Base-by-base conservation (phyloP, 192 early-diverging fungal genomes). In the Coemansia sp. region DNA sequence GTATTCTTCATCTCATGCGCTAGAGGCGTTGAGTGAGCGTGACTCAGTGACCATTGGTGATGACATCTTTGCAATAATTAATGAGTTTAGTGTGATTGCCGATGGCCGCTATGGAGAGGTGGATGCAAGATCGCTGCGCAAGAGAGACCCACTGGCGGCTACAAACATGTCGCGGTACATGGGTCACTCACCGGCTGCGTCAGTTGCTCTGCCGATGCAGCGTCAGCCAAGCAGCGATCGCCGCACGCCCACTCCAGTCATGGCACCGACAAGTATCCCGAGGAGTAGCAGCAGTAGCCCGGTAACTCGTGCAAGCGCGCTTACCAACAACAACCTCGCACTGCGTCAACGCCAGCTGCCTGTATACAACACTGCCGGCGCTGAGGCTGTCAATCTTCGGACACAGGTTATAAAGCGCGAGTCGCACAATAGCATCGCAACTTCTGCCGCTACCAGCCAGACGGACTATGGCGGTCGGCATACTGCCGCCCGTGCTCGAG, bases 41-140 rank as follows among this genome's bases (percentile, higher is more conserved):
- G 78, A 80, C 29, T 75, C 78, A 63, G 54, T 80, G 55, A 80
- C 77, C 11, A 67, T 80, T 23, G 77, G 78, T 60, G 72, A 80
- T n/a, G 78, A 80, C 24, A 63, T 80, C n/a, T 80, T 58, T 55
- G 68, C 72, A 14, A 69, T 80, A 10, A 80, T 80, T 66, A 75
- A 75, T 42, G 78, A 80, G 69, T 75, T 80, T 25, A 80, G 78
- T 67, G 56, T 71, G 20, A 69, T 80, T 9, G 67, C 72, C 1
- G 78, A 67, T 42, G 55, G 78, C 19, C 61, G 78, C 3, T 80
- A 80, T 30, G 78, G 78, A 69, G 78, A 71, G 17, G 78, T 80
- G 5, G 78, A 74, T 46, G 64, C 77, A 31, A 67, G 68, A 14
- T 59, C 63, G 27, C 39, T 72, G 33, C 67, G 63, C 46, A 69